Evolutionary conservation across 2,329 filamentous ascomycete species (phyloP).

Genomic region (Pezicula carpinea): DNA sequence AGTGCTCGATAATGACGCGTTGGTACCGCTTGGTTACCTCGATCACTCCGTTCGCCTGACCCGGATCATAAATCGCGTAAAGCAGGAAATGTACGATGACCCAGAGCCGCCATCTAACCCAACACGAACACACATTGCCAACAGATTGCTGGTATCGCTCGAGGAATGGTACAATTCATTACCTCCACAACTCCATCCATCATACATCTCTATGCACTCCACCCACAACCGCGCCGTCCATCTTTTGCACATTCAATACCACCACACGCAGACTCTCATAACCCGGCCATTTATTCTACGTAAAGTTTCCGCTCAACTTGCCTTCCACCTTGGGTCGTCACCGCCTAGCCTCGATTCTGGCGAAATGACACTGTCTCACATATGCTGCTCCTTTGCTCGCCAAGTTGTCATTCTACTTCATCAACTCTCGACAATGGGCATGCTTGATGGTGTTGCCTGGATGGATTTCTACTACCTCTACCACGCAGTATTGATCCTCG

Average conservation of each 20-base stretch:
- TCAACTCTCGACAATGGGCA: constrained; percentile 16
- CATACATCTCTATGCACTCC: constrained; percentile 11
- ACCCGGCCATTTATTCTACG: constrained; percentile 24
- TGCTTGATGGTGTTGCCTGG: constrained; percentile 26
- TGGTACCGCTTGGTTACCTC: constrained; percentile 20
- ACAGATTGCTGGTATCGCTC: constrained; percentile 19
- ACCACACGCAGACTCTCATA: constrained; percentile 24
- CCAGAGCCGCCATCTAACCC: constrained; percentile 10
- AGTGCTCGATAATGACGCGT: constrained; percentile 21
- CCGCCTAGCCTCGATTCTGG: constrained; percentile 20
- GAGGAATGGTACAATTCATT: constrained; percentile 23
- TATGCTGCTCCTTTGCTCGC: constrained; percentile 21
- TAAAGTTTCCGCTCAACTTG: constrained; percentile 24
- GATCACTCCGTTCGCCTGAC: constrained; percentile 21
- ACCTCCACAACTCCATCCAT: constrained; percentile 18
- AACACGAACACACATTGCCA: constrained; percentile 14
- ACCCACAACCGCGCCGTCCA: constrained; percentile 23
- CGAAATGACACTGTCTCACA: constrained; percentile 20
- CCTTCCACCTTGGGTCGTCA: constrained; percentile 21
- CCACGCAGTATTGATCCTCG: constrained; percentile 23
- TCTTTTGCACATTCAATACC: constrained; percentile 25
- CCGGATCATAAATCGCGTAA: constrained; percentile 20
- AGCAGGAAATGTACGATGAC: constrained; percentile 22
- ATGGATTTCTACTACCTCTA: constrained; percentile 27
- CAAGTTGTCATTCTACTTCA: constrained; percentile 18